These are phyloP conservation scores for Globisporangium takayamanum DNA, from an alignment of 352 stramenopile genomes.

Conservation along the genomic window DNA sequence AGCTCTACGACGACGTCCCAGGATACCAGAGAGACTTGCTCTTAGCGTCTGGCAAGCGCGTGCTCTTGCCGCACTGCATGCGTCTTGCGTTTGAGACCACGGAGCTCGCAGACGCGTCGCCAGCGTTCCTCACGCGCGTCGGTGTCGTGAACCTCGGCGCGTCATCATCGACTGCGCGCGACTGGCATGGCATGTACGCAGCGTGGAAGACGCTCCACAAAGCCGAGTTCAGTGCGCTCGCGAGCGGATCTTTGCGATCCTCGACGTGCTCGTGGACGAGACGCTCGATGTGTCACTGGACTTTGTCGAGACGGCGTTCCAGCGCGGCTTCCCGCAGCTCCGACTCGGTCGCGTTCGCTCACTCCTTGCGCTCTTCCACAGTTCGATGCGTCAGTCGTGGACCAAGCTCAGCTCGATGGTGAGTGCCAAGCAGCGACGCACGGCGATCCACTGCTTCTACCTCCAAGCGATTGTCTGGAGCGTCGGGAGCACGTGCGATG, in stretches of 20 bases:
- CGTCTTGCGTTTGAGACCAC: slow-evolving; percentile 52
- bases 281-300: slow-evolving; percentile 30
- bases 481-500: slow-evolving; percentile 40
- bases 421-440: slow-evolving; percentile 56
- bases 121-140: slow-evolving; percentile 43
- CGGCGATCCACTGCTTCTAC: slow-evolving; percentile 55
- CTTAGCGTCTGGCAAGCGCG: slow-evolving; percentile 28
- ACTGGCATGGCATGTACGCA: slow-evolving; percentile 27
- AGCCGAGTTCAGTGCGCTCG: slow-evolving; percentile 22
- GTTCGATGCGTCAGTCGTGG: slow-evolving; percentile 42
- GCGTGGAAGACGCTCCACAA: slow-evolving; percentile 37
- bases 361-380: slow-evolving; percentile 46
- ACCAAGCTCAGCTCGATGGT: slow-evolving; percentile 44
- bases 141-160: slow-evolving; percentile 30
- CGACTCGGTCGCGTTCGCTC: slow-evolving; percentile 14
- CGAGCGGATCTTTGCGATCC: slow-evolving; percentile 25
- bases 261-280: slow-evolving; percentile 40
- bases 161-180: not conserved
- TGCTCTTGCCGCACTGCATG: slow-evolving; percentile 28
- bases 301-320: slow-evolving; percentile 43
- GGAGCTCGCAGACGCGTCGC: slow-evolving; percentile 34
- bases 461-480: slow-evolving; percentile 72
- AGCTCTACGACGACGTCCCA: slow-evolving; percentile 12
- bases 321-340: slow-evolving; percentile 12
- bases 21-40: slow-evolving; percentile 22